Evolutionary conservation across 768 basidiomycete species (phyloP).

Genomic region (Calocera viscosa): DNA sequence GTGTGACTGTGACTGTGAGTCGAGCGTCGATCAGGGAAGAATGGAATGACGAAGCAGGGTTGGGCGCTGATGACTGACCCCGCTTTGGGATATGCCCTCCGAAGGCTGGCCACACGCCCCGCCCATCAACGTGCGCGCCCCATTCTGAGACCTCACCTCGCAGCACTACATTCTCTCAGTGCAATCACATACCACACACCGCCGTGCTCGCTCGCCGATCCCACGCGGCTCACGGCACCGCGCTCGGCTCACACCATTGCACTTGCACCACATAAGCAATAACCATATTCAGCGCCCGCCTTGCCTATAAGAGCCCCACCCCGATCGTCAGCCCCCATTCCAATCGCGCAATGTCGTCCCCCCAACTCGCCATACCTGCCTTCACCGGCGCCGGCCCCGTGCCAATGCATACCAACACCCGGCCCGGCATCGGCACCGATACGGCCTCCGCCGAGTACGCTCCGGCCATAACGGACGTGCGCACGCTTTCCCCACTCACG

Average conservation of each 20-base stretch:
- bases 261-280: not conserved
- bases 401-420: no score
- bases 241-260: not conserved
- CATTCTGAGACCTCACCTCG: no score
- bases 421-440: not conserved
- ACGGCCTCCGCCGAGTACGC: not conserved
- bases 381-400: not conserved
- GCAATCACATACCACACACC: no score
- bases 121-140: no score
- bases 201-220: no score
- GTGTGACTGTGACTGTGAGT: constrained; percentile 5
- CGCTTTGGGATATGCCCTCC: no score
- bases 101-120: no score
- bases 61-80: not conserved
- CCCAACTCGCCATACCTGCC: not conserved
- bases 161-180: no score
- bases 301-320: not conserved
- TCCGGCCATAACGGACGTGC: constrained; percentile 13
- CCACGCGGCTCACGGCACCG: no score
- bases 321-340: not conserved
- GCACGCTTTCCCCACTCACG: constrained; percentile 8
- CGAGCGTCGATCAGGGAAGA: no score
- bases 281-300: not conserved
- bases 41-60: no score
- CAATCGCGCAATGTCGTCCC: not conserved